phyloP scores from a whole-genome alignment of 1,284 basidiomycete genomes.

The Mixia osmundae region DNA sequence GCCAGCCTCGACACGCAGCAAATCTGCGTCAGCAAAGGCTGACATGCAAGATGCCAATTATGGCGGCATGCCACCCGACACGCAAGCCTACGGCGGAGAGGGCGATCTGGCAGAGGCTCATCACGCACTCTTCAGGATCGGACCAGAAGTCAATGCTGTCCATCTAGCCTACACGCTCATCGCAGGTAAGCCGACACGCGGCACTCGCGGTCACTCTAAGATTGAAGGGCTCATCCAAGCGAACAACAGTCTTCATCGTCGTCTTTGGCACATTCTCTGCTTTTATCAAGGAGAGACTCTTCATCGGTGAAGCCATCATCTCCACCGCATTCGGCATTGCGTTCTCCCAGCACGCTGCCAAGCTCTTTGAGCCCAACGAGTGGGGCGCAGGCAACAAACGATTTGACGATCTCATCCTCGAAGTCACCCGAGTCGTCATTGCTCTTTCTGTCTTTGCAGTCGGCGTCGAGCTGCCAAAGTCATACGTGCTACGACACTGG shows the following conservation, averaged over 20 bases:
- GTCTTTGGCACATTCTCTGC: slow-evolving; percentile 30
- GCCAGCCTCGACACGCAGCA: too few species aligned
- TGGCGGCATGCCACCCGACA: too few species aligned
- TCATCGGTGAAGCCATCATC: slow-evolving; percentile 89
- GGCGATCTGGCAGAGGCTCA: slow-evolving; percentile 4
- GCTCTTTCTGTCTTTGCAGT: slow-evolving; percentile 96
- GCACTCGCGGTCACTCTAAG: slow-evolving; percentile 43
- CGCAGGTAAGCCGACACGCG: slow-evolving; percentile 45
- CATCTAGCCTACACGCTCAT: slow-evolving; percentile 49
- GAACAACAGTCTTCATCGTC: slow-evolving; percentile 15
- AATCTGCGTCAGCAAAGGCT: too few species aligned
- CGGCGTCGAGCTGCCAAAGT: slow-evolving; percentile 65
- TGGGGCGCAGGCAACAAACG: slow-evolving; percentile 36
- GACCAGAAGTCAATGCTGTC: slow-evolving; percentile 17
- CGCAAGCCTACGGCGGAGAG: too few species aligned
- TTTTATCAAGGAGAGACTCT: slow-evolving; percentile 75
- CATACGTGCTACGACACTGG: slow-evolving; percentile 81
- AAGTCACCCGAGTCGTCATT: slow-evolving; percentile 84
- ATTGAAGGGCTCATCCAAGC: not conserved
- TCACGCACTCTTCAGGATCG: slow-evolving; percentile 14
- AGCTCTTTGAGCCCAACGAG: slow-evolving; percentile 58
- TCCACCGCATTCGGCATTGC: slow-evolving; percentile 88
- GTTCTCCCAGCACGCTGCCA: slow-evolving; percentile 60
- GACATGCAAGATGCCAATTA: too few species aligned
- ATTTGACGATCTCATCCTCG: slow-evolving; percentile 28